Evolutionary conservation across 305 asterid genomes (phyloP).

Genomic region (Rubia balearica): DNA sequence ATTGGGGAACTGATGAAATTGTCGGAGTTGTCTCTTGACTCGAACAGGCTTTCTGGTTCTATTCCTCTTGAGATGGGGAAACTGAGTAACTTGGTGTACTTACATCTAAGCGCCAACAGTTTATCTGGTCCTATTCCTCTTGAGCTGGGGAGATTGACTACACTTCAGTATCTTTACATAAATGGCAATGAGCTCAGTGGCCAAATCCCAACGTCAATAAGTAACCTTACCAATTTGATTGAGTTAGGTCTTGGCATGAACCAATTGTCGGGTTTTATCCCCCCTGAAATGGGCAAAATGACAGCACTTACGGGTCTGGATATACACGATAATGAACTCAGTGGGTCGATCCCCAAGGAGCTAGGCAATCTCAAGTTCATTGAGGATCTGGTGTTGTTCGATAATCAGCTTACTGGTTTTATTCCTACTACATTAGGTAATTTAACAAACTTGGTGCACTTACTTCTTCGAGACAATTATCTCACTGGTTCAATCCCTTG

Average conservation of each 20-base stretch:
- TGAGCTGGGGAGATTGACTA: constrained; percentile 46
- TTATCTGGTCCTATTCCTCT: neutral
- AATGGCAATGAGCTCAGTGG: constrained; percentile 55
- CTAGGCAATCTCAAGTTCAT: neutral
- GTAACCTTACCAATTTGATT: constrained; percentile 51
- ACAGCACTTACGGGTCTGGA: constrained; percentile 1
- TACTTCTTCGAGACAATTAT: neutral
- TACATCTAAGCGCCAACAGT: neutral
- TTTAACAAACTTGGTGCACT: neutral
- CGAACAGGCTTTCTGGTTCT: constrained; percentile 40
- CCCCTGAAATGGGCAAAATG: constrained; percentile 21
- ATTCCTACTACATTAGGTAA: constrained; percentile 15
- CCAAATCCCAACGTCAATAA: constrained; percentile 45
- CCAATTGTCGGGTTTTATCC: constrained; percentile 40
- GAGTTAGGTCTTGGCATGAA: constrained; percentile 60
- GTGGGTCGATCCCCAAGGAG: neutral
- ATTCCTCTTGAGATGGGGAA: constrained; percentile 28
- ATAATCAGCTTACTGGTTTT: constrained; percentile 8
- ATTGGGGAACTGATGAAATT: neutral
- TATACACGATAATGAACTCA: constrained; percentile 13
- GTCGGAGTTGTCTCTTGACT: constrained; percentile 22
- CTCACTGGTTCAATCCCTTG: neutral
- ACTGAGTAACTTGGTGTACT: neutral
- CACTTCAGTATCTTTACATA: constrained; percentile 53
- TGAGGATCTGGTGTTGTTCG: neutral